Conservation (phyloP, 495 filamentous ascomycete species). For the Xylaria palmicola region DNA sequence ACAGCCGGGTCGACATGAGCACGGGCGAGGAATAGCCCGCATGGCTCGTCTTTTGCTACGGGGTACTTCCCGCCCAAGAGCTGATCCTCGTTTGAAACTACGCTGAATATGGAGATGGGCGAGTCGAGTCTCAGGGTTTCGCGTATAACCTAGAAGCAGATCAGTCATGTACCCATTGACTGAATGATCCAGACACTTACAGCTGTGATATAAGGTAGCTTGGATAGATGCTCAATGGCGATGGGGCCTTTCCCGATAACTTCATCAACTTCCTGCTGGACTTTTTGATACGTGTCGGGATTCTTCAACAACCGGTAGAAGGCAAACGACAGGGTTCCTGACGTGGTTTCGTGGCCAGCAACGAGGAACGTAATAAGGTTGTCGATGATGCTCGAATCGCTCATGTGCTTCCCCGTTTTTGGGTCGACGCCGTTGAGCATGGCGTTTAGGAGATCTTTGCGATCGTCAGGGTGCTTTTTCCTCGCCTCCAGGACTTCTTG, state of each 20-base stretch:
- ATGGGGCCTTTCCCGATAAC: constrained; percentile 66
- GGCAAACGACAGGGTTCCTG: constrained; percentile 53
- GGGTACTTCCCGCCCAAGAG: constrained; percentile 67
- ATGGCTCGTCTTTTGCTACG: constrained; percentile 53
- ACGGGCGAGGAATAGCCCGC: constrained; percentile 56
- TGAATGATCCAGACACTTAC: constrained; percentile 22
- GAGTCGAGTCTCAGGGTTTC: constrained; percentile 69
- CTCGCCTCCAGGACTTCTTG: constrained; percentile 61
- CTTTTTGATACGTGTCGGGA: constrained; percentile 48
- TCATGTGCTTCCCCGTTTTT: constrained; percentile 63
- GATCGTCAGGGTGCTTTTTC: constrained; percentile 53
- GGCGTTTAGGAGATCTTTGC: constrained; percentile 68
- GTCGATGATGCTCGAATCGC: constrained; percentile 60
- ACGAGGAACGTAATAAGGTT: constrained; percentile 76
- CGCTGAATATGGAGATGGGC: constrained; percentile 58
- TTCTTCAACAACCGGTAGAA: constrained; percentile 60
- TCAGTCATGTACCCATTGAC: constrained; percentile 22
- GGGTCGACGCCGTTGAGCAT: constrained; percentile 68
- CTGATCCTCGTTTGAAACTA: constrained; percentile 41
- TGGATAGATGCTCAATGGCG: constrained; percentile 63
- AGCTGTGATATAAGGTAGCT: constrained; percentile 59
- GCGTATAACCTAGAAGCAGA: constrained; percentile 55
- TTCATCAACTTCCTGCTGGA: constrained; percentile 58
- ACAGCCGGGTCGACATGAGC: constrained; percentile 48
- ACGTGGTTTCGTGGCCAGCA: constrained; percentile 75